phyloP scores from a whole-genome alignment of 2,329 filamentous ascomycete genomes.

The Fusarium denticulatum region DNA sequence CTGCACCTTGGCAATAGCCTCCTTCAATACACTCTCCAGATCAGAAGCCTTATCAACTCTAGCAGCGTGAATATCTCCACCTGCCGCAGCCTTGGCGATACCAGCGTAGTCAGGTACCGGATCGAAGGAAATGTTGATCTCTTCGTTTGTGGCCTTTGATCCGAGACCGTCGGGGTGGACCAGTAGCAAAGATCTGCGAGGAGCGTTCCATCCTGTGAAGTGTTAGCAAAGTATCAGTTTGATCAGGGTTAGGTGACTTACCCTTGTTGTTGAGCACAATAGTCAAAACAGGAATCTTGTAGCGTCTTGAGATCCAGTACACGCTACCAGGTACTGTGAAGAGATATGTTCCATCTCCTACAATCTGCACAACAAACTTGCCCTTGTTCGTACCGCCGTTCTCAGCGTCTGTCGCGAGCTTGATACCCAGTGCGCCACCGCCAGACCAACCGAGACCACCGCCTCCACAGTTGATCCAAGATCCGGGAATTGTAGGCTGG shows the following conservation, averaged over 20 bases:
- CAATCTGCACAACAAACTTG: constrained; percentile 64
- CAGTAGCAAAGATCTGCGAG: constrained; percentile 64
- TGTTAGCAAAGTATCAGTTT: constrained; percentile 3
- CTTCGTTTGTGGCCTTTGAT: constrained; percentile 66
- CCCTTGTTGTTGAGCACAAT: constrained; percentile 68
- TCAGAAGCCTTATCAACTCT: constrained; percentile 58
- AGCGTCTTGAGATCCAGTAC: constrained; percentile 65
- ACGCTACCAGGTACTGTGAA: constrained; percentile 65
- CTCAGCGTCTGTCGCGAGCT: constrained; percentile 67
- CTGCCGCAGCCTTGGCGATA: constrained; percentile 68
- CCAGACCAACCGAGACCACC: constrained; percentile 85
- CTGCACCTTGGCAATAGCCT: constrained; percentile 62
- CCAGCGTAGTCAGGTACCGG: constrained; percentile 68
- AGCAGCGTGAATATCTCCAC: constrained; percentile 62
- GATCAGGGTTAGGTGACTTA: constrained; percentile 28
- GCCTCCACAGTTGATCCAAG: constrained; percentile 84
- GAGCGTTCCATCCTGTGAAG: constrained; percentile 65
- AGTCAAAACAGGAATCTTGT: constrained; percentile 64
- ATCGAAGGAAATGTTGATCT: constrained; percentile 69
- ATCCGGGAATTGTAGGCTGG: constrained; percentile 72
- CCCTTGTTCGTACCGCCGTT: constrained; percentile 56
- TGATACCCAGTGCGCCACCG: constrained; percentile 79
- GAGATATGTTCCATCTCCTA: constrained; percentile 67
- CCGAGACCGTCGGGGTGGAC: constrained; percentile 68
- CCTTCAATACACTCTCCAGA: constrained; percentile 58